These are phyloP conservation scores for Paraurostyla sp. DNA, from an alignment of 73 alveolate species.

Conservation along the genomic window DNA sequence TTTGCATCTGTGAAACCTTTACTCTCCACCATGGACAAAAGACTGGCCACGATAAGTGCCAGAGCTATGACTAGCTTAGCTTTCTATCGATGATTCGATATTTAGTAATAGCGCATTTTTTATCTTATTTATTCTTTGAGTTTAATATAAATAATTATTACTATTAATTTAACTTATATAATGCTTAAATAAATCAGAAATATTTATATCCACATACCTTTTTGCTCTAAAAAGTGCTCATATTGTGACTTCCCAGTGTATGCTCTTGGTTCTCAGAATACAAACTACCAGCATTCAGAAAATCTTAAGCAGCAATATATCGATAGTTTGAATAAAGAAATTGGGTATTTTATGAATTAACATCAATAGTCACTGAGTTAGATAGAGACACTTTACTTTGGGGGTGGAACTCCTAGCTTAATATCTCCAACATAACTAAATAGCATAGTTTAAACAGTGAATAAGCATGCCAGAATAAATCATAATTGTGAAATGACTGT, in stretches of 20 bases:
- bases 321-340: slow-evolving; percentile 49
- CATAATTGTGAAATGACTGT: slow-evolving; percentile 72
- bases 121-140: background rate
- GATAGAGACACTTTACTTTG: slow-evolving; percentile 71
- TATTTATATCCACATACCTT: slow-evolving; percentile 79
- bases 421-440: slow-evolving; percentile 42
- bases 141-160: background rate
- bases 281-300: slow-evolving; percentile 26
- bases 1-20: slow-evolving; percentile 12
- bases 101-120: slow-evolving; percentile 55
- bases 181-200: slow-evolving; percentile 30
- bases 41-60: background rate
- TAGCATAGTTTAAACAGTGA: background rate
- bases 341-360: background rate
- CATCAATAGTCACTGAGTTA: background rate
- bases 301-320: slow-evolving; percentile 49
- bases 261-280: slow-evolving; percentile 62
- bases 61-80: background rate
- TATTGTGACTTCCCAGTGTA: slow-evolving; percentile 82
- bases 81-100: background rate
- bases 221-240: slow-evolving; percentile 74
- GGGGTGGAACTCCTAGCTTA: slow-evolving; percentile 84
- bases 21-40: background rate
- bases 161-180: background rate
- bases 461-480: background rate